Percentiles rank a stretch among this genome's conserved stretches.
These are phyloP conservation scores for Sclerotinia spermophila DNA, from an alignment of 2,329 filamentous ascomycete genomes.

Conservation along the genomic window DNA sequence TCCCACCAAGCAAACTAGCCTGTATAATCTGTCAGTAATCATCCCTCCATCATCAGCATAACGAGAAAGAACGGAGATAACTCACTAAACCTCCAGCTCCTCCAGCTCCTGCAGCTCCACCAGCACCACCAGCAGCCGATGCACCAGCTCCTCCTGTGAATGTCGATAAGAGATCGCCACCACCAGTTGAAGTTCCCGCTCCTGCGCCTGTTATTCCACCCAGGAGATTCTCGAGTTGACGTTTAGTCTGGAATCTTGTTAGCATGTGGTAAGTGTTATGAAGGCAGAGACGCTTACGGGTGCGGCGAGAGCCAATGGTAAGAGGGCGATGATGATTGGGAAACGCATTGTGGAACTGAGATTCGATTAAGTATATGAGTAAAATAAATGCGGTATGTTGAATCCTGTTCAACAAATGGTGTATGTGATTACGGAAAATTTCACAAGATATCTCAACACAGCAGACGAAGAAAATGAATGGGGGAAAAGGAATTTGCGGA, in stretches of 20 bases:
- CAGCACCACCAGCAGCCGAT: too few species aligned
- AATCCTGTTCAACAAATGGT: not conserved
- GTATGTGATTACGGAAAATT: not conserved
- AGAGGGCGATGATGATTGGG: not conserved
- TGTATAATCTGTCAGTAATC: not conserved
- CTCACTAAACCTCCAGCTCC: not conserved
- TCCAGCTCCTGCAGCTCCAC: not conserved
- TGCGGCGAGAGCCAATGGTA: not conserved
- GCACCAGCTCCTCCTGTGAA: not conserved
- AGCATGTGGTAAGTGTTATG: not conserved
- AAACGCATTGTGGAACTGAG: not conserved
- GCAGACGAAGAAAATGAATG: not conserved
- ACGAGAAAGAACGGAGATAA: not conserved
- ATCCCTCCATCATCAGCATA: not conserved
- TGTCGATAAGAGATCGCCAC: not conserved
- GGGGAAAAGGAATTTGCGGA: not conserved
- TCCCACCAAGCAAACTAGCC: not conserved
- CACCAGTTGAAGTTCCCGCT: not conserved
- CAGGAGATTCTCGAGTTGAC: not conserved
- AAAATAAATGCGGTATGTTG: not conserved
- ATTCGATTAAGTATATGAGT: not conserved
- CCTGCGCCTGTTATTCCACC: not conserved
- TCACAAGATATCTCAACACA: not conserved
- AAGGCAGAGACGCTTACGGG: not conserved
- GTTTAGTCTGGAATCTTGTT: not conserved